A percentile compares a stretch with the other conserved stretches of the same genome.
These are phyloP conservation scores for Epichloe gansuensis DNA, from an alignment of 2,329 filamentous ascomycete species.

Conservation along the genomic window DNA sequence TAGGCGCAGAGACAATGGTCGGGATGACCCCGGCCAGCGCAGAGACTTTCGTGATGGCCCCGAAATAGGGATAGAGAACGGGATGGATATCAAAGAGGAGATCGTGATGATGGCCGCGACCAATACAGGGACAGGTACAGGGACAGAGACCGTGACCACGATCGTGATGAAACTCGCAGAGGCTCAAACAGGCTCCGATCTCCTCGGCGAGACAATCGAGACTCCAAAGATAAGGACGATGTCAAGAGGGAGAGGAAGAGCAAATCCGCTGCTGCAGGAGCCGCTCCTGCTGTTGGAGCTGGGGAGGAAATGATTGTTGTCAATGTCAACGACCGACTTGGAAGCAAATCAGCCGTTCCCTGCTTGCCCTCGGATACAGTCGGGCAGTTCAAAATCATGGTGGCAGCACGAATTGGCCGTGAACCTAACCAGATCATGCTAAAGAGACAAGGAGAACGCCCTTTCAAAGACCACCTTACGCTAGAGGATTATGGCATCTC, in stretches of 20 bases:
- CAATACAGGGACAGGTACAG: constrained; percentile 13
- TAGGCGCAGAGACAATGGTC: constrained; percentile 32
- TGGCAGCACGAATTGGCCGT: constrained; percentile 77
- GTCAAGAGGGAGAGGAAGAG: constrained; percentile 24
- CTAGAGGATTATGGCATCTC: constrained; percentile 89
- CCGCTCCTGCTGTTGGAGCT: constrained; percentile 16
- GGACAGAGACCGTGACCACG: constrained; percentile 13
- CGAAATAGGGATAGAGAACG: constrained; percentile 20
- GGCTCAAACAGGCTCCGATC: constrained; percentile 9
- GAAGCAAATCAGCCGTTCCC: constrained; percentile 89
- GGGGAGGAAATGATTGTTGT: constrained; percentile 85
- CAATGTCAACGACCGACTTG: constrained; percentile 86
- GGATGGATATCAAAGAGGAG: constrained; percentile 14
- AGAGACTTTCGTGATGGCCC: constrained; percentile 35
- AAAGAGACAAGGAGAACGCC: constrained; percentile 81
- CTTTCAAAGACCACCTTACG: constrained; percentile 83
- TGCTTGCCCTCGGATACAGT: constrained; percentile 78
- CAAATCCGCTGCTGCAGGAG: constrained; percentile 13
- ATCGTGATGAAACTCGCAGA: constrained; percentile 12
- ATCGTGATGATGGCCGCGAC: constrained; percentile 17
- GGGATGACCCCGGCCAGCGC: constrained; percentile 20
- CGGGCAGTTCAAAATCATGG: constrained; percentile 80
- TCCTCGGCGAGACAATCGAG: constrained; percentile 15
- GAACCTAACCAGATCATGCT: constrained; percentile 85
- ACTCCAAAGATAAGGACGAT: constrained; percentile 22